phyloP scores from a whole-genome alignment of 2,329 filamentous ascomycete species.

The Cladorrhinum sp. region DNA sequence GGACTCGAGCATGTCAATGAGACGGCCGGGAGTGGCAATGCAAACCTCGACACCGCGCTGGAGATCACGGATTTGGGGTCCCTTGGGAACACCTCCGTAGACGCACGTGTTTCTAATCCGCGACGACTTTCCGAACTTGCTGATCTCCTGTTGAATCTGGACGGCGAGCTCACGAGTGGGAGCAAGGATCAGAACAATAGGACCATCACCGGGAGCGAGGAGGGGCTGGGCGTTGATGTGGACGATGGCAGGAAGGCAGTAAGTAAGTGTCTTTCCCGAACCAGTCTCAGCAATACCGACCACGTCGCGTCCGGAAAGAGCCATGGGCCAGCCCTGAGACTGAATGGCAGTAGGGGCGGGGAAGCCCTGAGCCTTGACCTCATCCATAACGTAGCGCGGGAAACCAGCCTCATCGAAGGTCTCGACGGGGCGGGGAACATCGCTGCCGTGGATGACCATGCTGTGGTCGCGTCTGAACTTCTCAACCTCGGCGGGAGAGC shows the following conservation, averaged over 20 bases:
- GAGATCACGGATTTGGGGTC: conserved; percentile 92
- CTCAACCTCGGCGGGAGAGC: conserved; percentile 76
- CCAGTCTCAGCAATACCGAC: conserved; percentile 99
- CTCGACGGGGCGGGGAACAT: conserved; percentile 91
- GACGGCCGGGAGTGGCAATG: conserved; percentile 94
- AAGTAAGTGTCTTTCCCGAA: conserved; percentile 97
- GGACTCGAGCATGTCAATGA: conserved; percentile 98
- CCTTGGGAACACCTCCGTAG: conserved; percentile 98
- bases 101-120: conserved; percentile 98
- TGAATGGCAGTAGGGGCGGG: conserved; percentile 91
- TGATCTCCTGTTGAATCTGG: conserved; percentile 97
- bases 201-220: conserved; percentile 88
- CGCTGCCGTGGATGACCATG: conserved; percentile 75
- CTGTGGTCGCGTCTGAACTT: conserved; percentile 82
- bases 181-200: conserved; percentile 92
- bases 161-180: conserved; percentile 97
- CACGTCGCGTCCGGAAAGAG: conserved; percentile 93
- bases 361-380: conserved; percentile 98
- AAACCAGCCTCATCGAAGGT: conserved; percentile 98
- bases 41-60: conserved; percentile 95
- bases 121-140: conserved; percentile 96
- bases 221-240: conserved; percentile 99
- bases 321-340: conserved; percentile 99
- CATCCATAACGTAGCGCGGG: conserved; percentile 93
- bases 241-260: conserved; percentile 96